Conservation (phyloP, 768 basidiomycete genomes). For the Pleurotus citrinopileatus region DNA sequence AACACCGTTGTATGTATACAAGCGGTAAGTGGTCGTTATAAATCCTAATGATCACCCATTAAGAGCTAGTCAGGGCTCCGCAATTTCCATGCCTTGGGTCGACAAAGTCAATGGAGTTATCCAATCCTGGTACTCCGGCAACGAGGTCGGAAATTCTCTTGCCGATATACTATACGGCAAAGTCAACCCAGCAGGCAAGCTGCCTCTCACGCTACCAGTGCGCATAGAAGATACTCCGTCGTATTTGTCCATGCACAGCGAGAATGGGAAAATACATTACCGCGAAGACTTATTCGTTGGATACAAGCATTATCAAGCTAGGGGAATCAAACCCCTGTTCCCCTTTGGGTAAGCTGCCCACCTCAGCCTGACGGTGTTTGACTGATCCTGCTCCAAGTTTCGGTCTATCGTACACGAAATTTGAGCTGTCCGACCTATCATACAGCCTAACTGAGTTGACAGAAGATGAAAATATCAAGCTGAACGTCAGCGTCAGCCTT, state of each 20-base stretch:
- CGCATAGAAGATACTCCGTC: slow-evolving; percentile 48
- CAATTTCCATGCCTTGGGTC: slow-evolving; percentile 76
- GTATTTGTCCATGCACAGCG: not conserved
- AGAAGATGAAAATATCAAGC: slow-evolving; percentile 24
- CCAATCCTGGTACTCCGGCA: slow-evolving; percentile 6
- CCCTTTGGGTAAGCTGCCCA: slow-evolving; percentile 54
- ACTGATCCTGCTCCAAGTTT: slow-evolving; percentile 40
- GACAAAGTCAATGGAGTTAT: slow-evolving; percentile 18
- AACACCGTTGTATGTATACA: slow-evolving; percentile 62
- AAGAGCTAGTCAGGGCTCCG: slow-evolving; percentile 54
- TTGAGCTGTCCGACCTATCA: slow-evolving; percentile 47
- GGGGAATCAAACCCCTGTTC: slow-evolving; percentile 54
- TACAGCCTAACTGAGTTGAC: slow-evolving; percentile 26
- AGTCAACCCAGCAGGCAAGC: not conserved
- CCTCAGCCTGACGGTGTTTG: not conserved
- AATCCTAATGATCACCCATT: not conserved
- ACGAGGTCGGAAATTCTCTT: slow-evolving; percentile 4
- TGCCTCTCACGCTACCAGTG: slow-evolving; percentile 1
- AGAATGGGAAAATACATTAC: slow-evolving; percentile 39
- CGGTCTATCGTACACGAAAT: slow-evolving; percentile 77
- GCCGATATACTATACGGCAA: slow-evolving; percentile 4
- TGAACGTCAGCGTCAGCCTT: slow-evolving; percentile 46
- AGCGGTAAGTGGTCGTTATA: slow-evolving; percentile 21
- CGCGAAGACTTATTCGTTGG: slow-evolving; percentile 65
- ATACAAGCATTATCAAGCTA: slow-evolving; percentile 65